A percentile compares a stretch with the other conserved stretches of the same genome.
Evolutionary conservation across 1,284 basidiomycete species (phyloP).

Genomic region (Ustilago xerochloae): DNA sequence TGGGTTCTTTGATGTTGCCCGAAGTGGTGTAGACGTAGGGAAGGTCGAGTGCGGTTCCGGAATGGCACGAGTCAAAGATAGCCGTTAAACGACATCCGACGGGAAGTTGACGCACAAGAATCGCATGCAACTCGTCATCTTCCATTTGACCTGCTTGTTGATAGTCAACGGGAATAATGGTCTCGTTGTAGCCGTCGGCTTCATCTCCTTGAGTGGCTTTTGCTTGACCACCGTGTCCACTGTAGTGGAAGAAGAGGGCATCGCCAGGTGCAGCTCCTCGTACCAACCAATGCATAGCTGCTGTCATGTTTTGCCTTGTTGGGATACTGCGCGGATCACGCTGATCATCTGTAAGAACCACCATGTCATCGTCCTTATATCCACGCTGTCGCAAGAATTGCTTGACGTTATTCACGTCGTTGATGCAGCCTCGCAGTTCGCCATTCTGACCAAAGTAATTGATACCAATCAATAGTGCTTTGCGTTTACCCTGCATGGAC

Average conservation of each 20-base stretch:
- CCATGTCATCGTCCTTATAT: conserved; percentile 67
- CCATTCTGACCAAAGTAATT: conserved; percentile 63
- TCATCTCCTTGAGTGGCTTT: conserved; percentile 65
- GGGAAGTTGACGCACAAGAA: conserved; percentile 65
- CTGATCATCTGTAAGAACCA: conserved; percentile 64
- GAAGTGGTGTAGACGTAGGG: conserved; percentile 80
- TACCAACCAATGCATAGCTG: conserved; percentile 68
- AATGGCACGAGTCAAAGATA: conserved; percentile 65
- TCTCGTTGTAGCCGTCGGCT: conserved; percentile 68
- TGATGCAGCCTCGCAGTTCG: conserved; percentile 66
- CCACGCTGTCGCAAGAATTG: conserved; percentile 64
- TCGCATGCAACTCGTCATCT: conserved; percentile 67
- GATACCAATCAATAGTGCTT: conserved; percentile 67
- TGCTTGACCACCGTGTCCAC: conserved; percentile 67
- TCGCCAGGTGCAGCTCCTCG: conserved; percentile 62
- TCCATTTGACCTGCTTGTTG: conserved; percentile 64
- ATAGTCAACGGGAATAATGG: conserved; percentile 67
- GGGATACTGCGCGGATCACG: conserved; percentile 62
- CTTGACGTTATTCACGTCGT: conserved; percentile 66
- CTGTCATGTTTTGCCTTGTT: conserved; percentile 67
- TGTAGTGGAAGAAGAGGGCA: conserved; percentile 68
- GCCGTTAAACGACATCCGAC: conserved; percentile 46
- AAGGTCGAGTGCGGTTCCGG: conserved; percentile 67
- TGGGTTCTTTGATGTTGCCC: conserved; percentile 92
- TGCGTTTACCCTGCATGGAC: conserved; percentile 64